Evolutionary conservation across 805 yeast genomes (phyloP).

Genomic region (Kluyveromyces lactis): DNA sequence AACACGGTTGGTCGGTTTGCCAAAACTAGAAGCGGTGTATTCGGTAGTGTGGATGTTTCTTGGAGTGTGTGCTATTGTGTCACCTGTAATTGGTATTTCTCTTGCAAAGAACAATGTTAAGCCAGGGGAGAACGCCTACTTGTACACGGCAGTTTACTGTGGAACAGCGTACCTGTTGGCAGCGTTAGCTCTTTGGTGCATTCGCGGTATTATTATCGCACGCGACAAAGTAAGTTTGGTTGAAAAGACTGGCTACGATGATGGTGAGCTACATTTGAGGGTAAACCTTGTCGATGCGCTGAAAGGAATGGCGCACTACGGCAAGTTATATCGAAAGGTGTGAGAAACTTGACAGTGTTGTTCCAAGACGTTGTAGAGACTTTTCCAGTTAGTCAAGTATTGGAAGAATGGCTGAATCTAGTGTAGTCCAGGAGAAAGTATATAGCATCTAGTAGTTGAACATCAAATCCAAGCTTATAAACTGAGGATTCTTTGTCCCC

Average conservation of each 20-base stretch:
- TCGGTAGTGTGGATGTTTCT: conserved; percentile 45
- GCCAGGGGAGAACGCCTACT: conserved; percentile 36
- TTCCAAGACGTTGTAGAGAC: conserved; percentile 4
- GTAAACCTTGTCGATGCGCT: conserved; percentile 7
- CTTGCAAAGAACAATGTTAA: conserved; percentile 29
- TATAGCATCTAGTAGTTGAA: too few relatives aligned
- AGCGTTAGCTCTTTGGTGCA: conserved; percentile 32
- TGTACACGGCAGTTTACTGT: conserved; percentile 47
- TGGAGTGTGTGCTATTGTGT: conserved; percentile 43
- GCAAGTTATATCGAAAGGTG: conserved; percentile 5
- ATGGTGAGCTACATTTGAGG: conserved; percentile 17
- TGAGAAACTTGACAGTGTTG: too few relatives aligned
- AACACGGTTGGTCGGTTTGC: conserved; percentile 46
- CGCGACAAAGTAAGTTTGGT: conserved; percentile 34
- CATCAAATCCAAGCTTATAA: not conserved
- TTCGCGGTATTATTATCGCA: conserved; percentile 49
- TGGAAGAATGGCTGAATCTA: too few relatives aligned
- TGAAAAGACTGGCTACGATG: conserved; percentile 19
- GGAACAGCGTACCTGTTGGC: conserved; percentile 47
- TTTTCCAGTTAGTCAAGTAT: too few relatives aligned
- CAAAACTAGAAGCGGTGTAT: conserved; percentile 41
- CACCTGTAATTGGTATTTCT: conserved; percentile 54
- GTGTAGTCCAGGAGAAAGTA: too few relatives aligned
- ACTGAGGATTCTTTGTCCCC: not conserved
- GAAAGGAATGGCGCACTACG: conserved; percentile 4